Base-by-base conservation (phyloP, 2,329 filamentous ascomycete species). In the Aspergillus cejpii region DNA sequence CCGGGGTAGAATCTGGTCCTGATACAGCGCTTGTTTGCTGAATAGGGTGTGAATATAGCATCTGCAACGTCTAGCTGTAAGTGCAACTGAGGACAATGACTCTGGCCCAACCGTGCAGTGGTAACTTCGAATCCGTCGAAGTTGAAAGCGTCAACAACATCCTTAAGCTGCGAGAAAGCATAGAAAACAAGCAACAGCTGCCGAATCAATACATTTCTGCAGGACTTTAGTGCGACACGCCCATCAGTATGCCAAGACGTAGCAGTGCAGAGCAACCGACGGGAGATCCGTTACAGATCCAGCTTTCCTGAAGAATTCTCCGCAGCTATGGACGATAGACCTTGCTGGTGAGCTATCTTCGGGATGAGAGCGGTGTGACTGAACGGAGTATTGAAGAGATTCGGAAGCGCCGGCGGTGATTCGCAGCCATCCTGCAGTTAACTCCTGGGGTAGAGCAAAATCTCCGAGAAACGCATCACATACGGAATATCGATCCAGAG, bases 351-450 rank as follows among this genome's bases (percentile, higher is more conserved):
- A 19, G 31, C 10, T 34, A 17, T 20, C 31, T 34, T 4, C 17
- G 6, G 17, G 15, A 11, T 17, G 15, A 15, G 14, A 34, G 1
- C 10, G 14, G 11, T 11, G 10, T 34, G 17, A 17, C 14, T 19
- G 15, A 17, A 34, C 7, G 10, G 15, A 15, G 15, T 34, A 14
- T n/a, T 28, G 37, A 20, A 39, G 43, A 34, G 27, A 29, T n/a
- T 42, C 10, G 27, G 34, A 24, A 20, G 39, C 39, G 37, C 23
- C 44, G 21, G 20, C 7, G n/a, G 15, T 44, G 37, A 37, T 27
- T 38, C 38, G 34, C 49, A 50, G 43, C 39, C 50, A 44, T 47
- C 44, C 24, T 36, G 31, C 14, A 15, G n/a, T n/a, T n/a, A n/a
- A 29, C 45, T 49, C 37, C 27, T 38, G 39, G 27, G 34, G 33